Evolutionary conservation across 805 yeast species (phyloP), one percentile per base, ranked within the genome.

Genomic region (Saturnispora ahearnii): DNA sequence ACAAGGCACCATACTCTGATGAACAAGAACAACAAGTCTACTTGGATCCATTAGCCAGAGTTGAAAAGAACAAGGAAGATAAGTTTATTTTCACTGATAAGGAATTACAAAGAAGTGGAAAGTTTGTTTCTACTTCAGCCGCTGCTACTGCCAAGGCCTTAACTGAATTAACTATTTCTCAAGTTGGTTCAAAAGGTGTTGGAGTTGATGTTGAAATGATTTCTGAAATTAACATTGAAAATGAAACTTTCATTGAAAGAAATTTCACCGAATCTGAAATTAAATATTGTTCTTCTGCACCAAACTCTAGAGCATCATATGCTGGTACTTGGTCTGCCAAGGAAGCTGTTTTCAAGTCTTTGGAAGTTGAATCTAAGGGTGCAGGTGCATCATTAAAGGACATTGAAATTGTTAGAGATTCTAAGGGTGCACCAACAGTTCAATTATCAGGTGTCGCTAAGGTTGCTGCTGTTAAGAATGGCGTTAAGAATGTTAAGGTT

Each of bases 281-380:
- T 57, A 73, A 71, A 33, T 93, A 93, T 75, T 89, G 97, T 68
- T 58, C 68, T 53, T 63, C 72, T 32, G 81, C 96, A 31, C 74
- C 97, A 41, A 76, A 76, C 57, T 87, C 93, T 46, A 85, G 81
- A 62, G 87, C 98, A 12, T 87, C 97, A 3, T 93, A 78, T 69
- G 89, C 99, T 28, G 99, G 99, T 44, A 85, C 95, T 41, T 93
- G 99, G 99, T 87, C 96, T 30, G 99, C 99, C 42, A 93, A 93
- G 72, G 99, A 93, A 73, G 99, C 99, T 41, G 97, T 90, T 33
- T 93, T 93, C 82, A 93, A 93, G 74, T 87, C 96, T 18, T 74
- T 93, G 63, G 90, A 93, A 54, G 95, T 87, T 55, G 77, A 78
- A 62, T 81, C 95, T 44, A 79, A 82, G 64, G 99, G 99, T 53